Base-by-base conservation (phyloP, 192 early-diverging fungal species). In the Linnemannia zychae region DNA sequence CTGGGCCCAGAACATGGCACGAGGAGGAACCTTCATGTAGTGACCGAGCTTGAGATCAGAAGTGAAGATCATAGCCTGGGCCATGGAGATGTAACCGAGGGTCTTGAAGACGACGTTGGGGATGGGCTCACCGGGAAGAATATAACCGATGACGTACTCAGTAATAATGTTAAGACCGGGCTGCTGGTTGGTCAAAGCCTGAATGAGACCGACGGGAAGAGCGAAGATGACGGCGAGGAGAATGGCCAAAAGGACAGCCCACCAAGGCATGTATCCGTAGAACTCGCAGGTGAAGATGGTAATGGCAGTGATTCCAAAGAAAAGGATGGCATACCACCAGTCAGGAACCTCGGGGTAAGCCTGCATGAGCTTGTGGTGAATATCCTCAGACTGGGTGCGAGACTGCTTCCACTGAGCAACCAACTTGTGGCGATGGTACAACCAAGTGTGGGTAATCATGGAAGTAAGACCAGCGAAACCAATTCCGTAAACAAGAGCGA, bases 21-120 rank as follows among this genome's bases (percentile, higher is more conserved):
- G 48, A 2, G 53, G 46, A 20, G 60, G 57, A 22, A 66, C 22
- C 40, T 68, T 76, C 38, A 76, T 75, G 65, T 77, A 82, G 46
- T 71, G 75, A 37, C 80, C 80, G 17, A 96, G 87, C 78, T 96
- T 96, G 36, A 96, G 82, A 82, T 96, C 94, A 47, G 71, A 33
- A 9, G 93, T 77, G 36, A 97, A 92, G 34, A 89, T 88, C n/a
- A 97, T 79, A 46, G 92, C 93, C 88, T 98, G 96, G n/a, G 84
- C 78, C 90, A 95, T 91, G 16, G 92, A 85, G 36, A 85, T 84
- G 73, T 83, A 86, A 28, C 88, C 86, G 67, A 88, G 81, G 34
- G 87, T 88, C 84, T 93, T 93, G 88, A 93, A 93, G 47, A 76
- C 78, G 79, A 93, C 88, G 48, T 84, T 87, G 36, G 78, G 76